Percentiles rank a stretch among this genome's conserved stretches.
These are phyloP conservation scores for Pythium angustatum DNA, from an alignment of 352 stramenopile genomes.

Conservation along the genomic window DNA sequence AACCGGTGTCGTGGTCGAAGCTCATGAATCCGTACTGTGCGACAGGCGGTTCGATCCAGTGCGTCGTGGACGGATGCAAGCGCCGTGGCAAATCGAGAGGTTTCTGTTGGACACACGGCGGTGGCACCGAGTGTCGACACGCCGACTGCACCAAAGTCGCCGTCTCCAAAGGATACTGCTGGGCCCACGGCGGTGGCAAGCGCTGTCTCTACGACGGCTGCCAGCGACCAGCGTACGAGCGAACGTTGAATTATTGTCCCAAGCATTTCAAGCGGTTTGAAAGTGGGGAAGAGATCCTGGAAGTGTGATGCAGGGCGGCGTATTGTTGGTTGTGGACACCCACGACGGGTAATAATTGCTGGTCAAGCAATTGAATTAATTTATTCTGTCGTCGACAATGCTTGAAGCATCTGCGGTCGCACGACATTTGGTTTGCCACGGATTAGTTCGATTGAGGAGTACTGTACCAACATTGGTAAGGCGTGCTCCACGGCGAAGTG, in stretches of 20 bases:
- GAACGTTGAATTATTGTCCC: constrained; percentile 18
- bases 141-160: constrained; percentile 25
- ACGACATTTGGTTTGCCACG: no score
- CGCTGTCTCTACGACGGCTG: constrained; percentile 35
- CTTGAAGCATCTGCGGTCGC: no score
- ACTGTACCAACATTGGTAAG: no score
- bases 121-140: constrained; percentile 23
- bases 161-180: constrained; percentile 27
- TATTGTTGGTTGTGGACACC: no score
- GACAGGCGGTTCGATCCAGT: constrained; percentile 23
- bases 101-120: constrained; percentile 29
- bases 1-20: background rate
- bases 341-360: no score
- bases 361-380: no score
- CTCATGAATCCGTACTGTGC: background rate
- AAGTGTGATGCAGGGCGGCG: no score
- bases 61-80: constrained; percentile 26
- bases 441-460: no score
- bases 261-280: constrained; percentile 26
- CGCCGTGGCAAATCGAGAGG: constrained; percentile 21
- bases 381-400: no score
- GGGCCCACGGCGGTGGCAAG: constrained; percentile 32
- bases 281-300: no score
- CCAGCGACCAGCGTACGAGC: constrained; percentile 34
- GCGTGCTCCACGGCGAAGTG: no score